These are phyloP conservation scores for Begonia masoniana DNA, from an alignment of 306 rosid genomes.

Conservation along the genomic window DNA sequence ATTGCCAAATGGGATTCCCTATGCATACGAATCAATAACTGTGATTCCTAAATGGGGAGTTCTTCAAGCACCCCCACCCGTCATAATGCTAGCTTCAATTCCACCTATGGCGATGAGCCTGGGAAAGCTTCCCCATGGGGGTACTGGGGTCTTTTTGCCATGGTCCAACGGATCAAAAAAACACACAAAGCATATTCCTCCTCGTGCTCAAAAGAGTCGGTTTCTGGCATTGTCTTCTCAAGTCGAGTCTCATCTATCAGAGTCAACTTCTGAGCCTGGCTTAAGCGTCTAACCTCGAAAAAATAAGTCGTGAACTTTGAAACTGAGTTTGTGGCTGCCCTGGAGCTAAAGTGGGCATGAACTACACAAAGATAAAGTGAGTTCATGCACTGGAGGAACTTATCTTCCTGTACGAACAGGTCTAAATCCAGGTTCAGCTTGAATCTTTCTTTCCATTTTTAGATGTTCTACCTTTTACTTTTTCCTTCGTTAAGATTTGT, in stretches of 20 bases:
- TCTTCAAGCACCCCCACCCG: slow-evolving; percentile 30
- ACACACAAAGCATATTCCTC: slow-evolving; percentile 75
- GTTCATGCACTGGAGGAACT: not conserved
- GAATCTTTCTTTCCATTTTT: not conserved
- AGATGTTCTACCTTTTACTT: no score
- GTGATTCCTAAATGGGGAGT: slow-evolving; percentile 81
- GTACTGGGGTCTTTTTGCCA: slow-evolving; percentile 91
- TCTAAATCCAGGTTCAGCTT: not conserved
- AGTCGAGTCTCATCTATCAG: slow-evolving; percentile 28
- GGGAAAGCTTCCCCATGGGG: slow-evolving; percentile 42
- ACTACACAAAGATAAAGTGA: not conserved
- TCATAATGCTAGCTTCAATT: slow-evolving; percentile 70
- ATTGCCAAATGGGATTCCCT: slow-evolving; percentile 40
- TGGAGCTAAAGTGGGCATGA: slow-evolving; percentile 1
- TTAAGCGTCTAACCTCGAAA: slow-evolving; percentile 16
- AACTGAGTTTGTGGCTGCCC: no score
- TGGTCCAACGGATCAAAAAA: slow-evolving; percentile 72
- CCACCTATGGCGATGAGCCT: slow-evolving; percentile 53
- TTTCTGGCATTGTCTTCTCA: slow-evolving; percentile 38
- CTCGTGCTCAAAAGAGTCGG: slow-evolving; percentile 71
- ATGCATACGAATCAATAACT: slow-evolving; percentile 49
- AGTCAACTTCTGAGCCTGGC: slow-evolving; percentile 42
- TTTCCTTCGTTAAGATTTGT: not conserved
- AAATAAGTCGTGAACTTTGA: no score
- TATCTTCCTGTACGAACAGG: not conserved